Percentiles rank a stretch among this genome's conserved stretches.
Evolutionary conservation across 352 stramenopile genomes (phyloP).

Genomic region (Pythium insidiosum): DNA sequence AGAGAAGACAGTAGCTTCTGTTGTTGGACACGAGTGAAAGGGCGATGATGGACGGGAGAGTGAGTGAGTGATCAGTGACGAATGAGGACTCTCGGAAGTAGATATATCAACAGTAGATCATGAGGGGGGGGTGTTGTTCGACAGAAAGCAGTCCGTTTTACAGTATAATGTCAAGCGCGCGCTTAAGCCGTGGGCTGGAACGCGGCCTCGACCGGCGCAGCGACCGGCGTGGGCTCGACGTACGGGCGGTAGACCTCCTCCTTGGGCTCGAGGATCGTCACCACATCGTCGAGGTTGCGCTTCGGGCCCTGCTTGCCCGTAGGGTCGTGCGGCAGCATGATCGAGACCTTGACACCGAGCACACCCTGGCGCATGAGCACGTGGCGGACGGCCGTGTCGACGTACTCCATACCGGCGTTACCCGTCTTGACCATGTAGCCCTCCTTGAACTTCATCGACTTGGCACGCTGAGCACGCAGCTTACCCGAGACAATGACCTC

Average conservation of each 20-base stretch:
- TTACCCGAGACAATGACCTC: conserved; percentile 99
- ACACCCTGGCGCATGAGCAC: conserved; percentile 99
- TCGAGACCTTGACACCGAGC: conserved; percentile 98
- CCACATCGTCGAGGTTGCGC: conserved; percentile 96
- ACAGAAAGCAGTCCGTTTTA: conserved; percentile 23
- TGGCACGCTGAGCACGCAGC: conserved; percentile 98
- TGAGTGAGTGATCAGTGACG: too few species aligned
- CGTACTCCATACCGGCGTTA: conserved; percentile 97
- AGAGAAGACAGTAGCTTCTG: too few species aligned
- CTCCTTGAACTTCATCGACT: conserved; percentile 99
- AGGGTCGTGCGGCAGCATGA: conserved; percentile 99
- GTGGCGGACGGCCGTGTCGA: conserved; percentile 97
- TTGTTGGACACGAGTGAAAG: too few species aligned
- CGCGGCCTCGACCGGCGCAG: conserved; percentile 22
- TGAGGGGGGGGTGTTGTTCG: background rate
- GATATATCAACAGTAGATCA: background rate
- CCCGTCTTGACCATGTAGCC: conserved; percentile 99
- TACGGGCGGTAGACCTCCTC: conserved; percentile 88
- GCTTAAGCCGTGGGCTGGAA: conserved; percentile 10
- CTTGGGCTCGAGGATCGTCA: conserved; percentile 99
- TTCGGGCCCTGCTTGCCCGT: conserved; percentile 96
- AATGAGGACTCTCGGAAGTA: background rate
- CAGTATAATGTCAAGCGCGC: conserved; percentile 25
- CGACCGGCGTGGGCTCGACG: conserved; percentile 56
- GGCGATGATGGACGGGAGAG: too few species aligned